These are phyloP conservation scores for Phaeosphaeria sp. DNA, from an alignment of 2,329 filamentous ascomycete genomes.

Conservation along the genomic window DNA sequence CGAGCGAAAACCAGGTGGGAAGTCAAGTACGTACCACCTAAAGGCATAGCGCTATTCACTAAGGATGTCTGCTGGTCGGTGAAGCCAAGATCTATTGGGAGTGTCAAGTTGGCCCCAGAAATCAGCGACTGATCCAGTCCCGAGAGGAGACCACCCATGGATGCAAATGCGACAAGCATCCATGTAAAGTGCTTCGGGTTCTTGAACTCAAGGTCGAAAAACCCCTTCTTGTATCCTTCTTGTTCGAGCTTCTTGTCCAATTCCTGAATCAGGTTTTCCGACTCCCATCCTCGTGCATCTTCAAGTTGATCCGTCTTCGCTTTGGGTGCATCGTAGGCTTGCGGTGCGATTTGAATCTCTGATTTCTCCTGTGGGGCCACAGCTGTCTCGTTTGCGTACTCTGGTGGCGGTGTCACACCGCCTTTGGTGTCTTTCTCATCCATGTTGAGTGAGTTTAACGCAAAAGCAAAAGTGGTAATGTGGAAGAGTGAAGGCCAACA, in stretches of 20 bases:
- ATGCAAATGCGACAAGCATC: constrained; percentile 73
- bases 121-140: constrained; percentile 77
- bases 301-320: constrained; percentile 42
- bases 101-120: constrained; percentile 71
- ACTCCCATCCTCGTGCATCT: constrained; percentile 50
- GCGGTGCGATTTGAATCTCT: constrained; percentile 32
- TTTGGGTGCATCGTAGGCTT: constrained; percentile 33
- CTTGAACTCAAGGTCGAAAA: constrained; percentile 64
- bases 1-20: not conserved
- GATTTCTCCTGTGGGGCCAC: constrained; percentile 13
- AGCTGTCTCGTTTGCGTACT: constrained; percentile 10
- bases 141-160: constrained; percentile 75
- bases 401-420: constrained; percentile 9
- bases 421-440: constrained; percentile 34
- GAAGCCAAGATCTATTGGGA: constrained; percentile 66
- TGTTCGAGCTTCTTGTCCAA: constrained; percentile 49
- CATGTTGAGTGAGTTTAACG: constrained; percentile 27
- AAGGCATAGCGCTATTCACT: constrained; percentile 73
- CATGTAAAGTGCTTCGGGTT: constrained; percentile 72
- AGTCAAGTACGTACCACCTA: constrained; percentile 54
- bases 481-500: constrained; percentile 1
- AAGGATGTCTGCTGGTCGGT: constrained; percentile 64
- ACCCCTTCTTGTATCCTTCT: constrained; percentile 46
- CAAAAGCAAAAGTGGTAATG: constrained; percentile 15
- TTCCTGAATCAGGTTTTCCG: constrained; percentile 52